These are phyloP conservation scores for Gracilaria caudata DNA, from an alignment of 23 red algal genomes.

Conservation along the genomic window DNA sequence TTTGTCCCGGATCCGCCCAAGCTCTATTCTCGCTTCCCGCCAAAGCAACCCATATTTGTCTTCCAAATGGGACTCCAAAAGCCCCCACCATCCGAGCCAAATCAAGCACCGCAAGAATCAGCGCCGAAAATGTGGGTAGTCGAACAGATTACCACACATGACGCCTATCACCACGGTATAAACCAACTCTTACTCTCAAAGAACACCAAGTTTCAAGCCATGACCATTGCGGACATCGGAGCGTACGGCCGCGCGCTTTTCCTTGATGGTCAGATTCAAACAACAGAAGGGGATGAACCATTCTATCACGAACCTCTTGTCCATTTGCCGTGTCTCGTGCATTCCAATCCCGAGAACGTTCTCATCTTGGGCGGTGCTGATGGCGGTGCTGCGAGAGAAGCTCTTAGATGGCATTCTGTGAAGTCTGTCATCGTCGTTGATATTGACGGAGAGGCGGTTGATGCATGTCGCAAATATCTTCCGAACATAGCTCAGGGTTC, in stretches of 20 bases:
- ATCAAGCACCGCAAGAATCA: neutral
- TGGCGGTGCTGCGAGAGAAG: slow-evolving; percentile 84
- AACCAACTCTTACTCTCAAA: slow-evolving; percentile 29
- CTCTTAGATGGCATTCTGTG: slow-evolving; percentile 83
- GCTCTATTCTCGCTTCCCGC: neutral
- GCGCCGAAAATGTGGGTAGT: slow-evolving; percentile 72
- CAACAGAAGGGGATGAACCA: slow-evolving; percentile 81
- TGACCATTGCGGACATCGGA: slow-evolving; percentile 85
- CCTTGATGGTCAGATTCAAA: slow-evolving; percentile 90
- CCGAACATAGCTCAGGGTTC: slow-evolving; percentile 69
- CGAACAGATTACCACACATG: slow-evolving; percentile 75
- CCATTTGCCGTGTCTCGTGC: slow-evolving; percentile 81
- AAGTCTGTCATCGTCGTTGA: slow-evolving; percentile 83
- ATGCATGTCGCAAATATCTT: slow-evolving; percentile 83
- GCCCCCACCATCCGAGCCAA: neutral
- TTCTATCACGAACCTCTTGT: slow-evolving; percentile 97
- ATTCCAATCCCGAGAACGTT: slow-evolving; percentile 56
- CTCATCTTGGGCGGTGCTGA: slow-evolving; percentile 97
- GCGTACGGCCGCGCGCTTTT: slow-evolving; percentile 92
- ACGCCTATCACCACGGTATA: slow-evolving; percentile 83
- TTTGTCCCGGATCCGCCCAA: neutral
- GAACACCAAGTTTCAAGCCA: slow-evolving; percentile 74
- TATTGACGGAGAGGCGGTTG: slow-evolving; percentile 88
- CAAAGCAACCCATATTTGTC: neutral
- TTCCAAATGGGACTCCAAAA: slow-evolving; percentile 21